phyloP scores from a whole-genome alignment of 1,284 basidiomycete genomes.

The Thelephora terrestris region DNA sequence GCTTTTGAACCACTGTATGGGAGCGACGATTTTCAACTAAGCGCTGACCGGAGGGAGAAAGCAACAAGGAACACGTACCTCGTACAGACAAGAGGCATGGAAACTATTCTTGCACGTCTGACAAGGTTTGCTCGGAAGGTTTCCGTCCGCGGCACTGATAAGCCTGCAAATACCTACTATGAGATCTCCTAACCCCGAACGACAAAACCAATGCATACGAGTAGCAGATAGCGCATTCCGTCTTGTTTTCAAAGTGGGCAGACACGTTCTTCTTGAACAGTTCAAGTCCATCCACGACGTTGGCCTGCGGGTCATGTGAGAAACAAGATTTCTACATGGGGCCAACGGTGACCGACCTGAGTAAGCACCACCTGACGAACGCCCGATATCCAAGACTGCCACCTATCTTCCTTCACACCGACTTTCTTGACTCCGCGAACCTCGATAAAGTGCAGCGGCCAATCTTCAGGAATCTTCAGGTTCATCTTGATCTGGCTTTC shows the following conservation, averaged over 20 bases:
- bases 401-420: constrained; percentile 84
- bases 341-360: constrained; percentile 43
- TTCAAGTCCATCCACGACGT: constrained; percentile 84
- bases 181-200: neutral
- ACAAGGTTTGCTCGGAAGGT: constrained; percentile 87
- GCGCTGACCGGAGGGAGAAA: neutral
- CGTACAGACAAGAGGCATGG: constrained; percentile 88
- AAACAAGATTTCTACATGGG: neutral
- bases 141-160: constrained; percentile 86
- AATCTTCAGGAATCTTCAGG: constrained; percentile 81
- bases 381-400: constrained; percentile 91
- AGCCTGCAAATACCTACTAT: constrained; percentile 43
- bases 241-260: constrained; percentile 87
- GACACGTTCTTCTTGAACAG: constrained; percentile 94
- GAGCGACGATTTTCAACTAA: constrained; percentile 2
- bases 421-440: constrained; percentile 80
- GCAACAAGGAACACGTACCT: constrained; percentile 34
- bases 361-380: constrained; percentile 89
- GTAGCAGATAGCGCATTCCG: constrained; percentile 92
- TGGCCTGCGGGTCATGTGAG: constrained; percentile 65
- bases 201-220: constrained; percentile 46
- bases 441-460: constrained; percentile 85
- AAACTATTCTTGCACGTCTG: constrained; percentile 94
- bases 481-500: constrained; percentile 92
- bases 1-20: constrained; percentile 78